A percentile compares a stretch with the other conserved stretches of the same genome.
Evolutionary conservation across 2,329 filamentous ascomycete species (phyloP).

Genomic region (Arthrobotrys pseudoclavata): DNA sequence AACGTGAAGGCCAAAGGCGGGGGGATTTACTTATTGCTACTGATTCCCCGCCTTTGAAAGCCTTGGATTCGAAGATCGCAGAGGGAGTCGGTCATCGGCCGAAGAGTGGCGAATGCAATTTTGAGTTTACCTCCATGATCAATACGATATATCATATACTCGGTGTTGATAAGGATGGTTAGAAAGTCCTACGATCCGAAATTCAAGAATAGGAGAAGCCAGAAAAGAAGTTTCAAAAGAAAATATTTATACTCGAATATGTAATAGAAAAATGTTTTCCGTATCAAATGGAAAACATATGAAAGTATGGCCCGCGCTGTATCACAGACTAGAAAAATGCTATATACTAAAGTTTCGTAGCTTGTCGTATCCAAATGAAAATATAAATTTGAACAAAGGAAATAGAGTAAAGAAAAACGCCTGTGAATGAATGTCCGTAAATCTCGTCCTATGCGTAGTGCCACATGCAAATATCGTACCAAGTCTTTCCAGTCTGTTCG

Average conservation of each 20-base stretch:
- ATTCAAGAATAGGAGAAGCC: background rate
- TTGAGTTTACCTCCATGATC: background rate
- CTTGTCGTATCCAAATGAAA: slow-evolving; percentile 2
- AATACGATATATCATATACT: too few relatives aligned
- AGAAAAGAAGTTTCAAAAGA: background rate
- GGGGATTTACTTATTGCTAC: background rate
- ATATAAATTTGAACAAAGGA: background rate
- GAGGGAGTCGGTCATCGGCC: background rate
- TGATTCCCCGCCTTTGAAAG: background rate
- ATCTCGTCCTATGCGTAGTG: slow-evolving; percentile 6
- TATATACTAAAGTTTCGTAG: slow-evolving; percentile 29
- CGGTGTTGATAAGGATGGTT: background rate
- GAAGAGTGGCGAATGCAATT: background rate
- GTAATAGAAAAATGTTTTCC: slow-evolving; percentile 1
- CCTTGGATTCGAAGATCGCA: background rate
- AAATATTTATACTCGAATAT: slow-evolving; percentile 20
- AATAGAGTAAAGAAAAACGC: slow-evolving; percentile 12
- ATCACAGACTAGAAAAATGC: slow-evolving; percentile 8
- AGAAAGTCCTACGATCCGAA: background rate
- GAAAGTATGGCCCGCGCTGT: slow-evolving; percentile 14
- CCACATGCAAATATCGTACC: slow-evolving; percentile 20
- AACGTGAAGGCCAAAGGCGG: background rate
- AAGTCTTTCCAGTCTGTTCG: slow-evolving; percentile 18
- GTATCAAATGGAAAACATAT: slow-evolving; percentile 9
- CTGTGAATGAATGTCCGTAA: slow-evolving; percentile 27